Conservation (phyloP, 2,329 filamentous ascomycete genomes). For the Scedosporium minutisporum region DNA sequence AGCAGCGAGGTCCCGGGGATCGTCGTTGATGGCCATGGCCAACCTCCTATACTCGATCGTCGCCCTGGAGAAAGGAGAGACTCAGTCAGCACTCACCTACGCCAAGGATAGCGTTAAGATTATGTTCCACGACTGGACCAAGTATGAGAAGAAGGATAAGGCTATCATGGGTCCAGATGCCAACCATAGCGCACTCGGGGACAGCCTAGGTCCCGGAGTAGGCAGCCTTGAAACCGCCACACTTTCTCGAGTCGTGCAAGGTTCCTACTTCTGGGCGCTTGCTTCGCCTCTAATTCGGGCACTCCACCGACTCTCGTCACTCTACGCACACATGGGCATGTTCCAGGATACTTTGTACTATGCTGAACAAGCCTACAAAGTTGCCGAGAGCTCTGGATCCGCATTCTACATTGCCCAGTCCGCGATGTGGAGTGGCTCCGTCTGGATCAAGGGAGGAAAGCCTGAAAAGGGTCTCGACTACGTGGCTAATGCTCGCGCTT, state of each 20-base stretch:
- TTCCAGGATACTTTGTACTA: slow-evolving; percentile 85
- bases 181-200: slow-evolving; percentile 10
- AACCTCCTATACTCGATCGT: slow-evolving; percentile 54
- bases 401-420: slow-evolving; percentile 47
- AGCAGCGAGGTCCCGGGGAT: neutral
- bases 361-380: slow-evolving; percentile 70
- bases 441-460: slow-evolving; percentile 49
- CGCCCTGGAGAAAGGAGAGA: slow-evolving; percentile 51
- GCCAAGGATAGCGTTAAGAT: slow-evolving; percentile 48
- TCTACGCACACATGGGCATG: slow-evolving; percentile 78
- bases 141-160: slow-evolving; percentile 28
- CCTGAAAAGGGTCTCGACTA: slow-evolving; percentile 47
- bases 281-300: slow-evolving; percentile 64
- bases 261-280: slow-evolving; percentile 68
- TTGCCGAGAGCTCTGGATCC: slow-evolving; percentile 60
- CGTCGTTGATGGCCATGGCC: slow-evolving; percentile 6
- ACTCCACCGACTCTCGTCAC: slow-evolving; percentile 61
- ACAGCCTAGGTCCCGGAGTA: neutral
- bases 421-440: slow-evolving; percentile 42
- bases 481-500: slow-evolving; percentile 42
- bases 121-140: slow-evolving; percentile 46
- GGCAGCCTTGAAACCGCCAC: neutral
- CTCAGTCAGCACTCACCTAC: slow-evolving; percentile 46
- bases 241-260: slow-evolving; percentile 11
- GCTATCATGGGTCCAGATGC: slow-evolving; percentile 14